Conservation (phyloP, 192 early-diverging fungal genomes). For the Rhizoclosmatium sp. region DNA sequence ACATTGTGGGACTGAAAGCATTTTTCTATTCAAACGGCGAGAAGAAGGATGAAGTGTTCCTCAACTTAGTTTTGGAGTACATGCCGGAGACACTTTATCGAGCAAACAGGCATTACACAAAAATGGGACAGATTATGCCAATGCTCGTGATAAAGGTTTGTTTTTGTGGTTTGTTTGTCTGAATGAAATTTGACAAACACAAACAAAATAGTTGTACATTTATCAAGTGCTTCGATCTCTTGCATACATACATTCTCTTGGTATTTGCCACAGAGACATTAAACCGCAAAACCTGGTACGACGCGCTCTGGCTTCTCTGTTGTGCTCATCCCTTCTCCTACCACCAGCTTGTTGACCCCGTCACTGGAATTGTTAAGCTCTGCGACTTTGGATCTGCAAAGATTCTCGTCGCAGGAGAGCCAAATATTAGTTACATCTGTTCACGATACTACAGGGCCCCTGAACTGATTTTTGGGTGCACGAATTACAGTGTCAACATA, state of each 20-base stretch:
- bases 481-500: slow-evolving; percentile 85
- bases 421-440: slow-evolving; percentile 98
- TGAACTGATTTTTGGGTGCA: slow-evolving; percentile 96
- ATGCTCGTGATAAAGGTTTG: slow-evolving; percentile 86
- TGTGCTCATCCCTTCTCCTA: neutral
- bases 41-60: slow-evolving; percentile 92
- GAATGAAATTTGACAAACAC: no score
- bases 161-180: neutral
- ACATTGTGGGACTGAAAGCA: slow-evolving; percentile 87
- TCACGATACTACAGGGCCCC: slow-evolving; percentile 97
- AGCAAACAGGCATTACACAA: slow-evolving; percentile 88
- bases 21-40: slow-evolving; percentile 98
- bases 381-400: slow-evolving; percentile 99
- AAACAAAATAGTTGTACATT: slow-evolving; percentile 80
- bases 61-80: slow-evolving; percentile 95
- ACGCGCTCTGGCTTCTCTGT: neutral
- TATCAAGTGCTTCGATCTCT: slow-evolving; percentile 98
- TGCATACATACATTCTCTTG: slow-evolving; percentile 95
- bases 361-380: slow-evolving; percentile 91
- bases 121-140: slow-evolving; percentile 93
- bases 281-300: slow-evolving; percentile 95
- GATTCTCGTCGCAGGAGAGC: slow-evolving; percentile 91
- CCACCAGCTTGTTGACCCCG: slow-evolving; percentile 78
- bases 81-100: slow-evolving; percentile 97
- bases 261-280: slow-evolving; percentile 99